phyloP scores from a whole-genome alignment of 2,329 filamentous ascomycete species.

The Cladophialophora chaetospira region DNA sequence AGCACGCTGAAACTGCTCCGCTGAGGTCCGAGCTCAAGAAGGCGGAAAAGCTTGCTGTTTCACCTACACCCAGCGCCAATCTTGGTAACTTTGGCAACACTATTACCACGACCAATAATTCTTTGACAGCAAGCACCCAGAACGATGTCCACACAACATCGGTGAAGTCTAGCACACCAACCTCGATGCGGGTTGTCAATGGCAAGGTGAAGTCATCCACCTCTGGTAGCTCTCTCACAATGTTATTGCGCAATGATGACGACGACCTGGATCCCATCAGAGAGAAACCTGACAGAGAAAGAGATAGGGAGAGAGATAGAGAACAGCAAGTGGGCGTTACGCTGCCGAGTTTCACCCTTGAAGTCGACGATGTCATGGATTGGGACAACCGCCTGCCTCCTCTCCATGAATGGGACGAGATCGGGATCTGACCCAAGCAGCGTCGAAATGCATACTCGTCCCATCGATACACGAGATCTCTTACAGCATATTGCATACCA shows the following conservation, averaged over 20 bases:
- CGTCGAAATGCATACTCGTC: no score
- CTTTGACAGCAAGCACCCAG: neutral
- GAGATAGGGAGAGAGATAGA: constrained; percentile 17
- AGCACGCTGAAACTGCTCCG: constrained; percentile 45
- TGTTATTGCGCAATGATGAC: constrained; percentile 14
- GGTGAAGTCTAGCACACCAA: constrained; percentile 1
- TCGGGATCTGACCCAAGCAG: constrained; percentile 15
- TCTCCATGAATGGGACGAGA: constrained; percentile 31
- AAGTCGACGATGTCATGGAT: constrained; percentile 28
- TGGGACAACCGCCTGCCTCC: constrained; percentile 33
- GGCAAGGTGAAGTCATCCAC: constrained; percentile 6
- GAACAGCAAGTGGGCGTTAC: constrained; percentile 26
- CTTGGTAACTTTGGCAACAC: neutral
- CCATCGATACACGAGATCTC: neutral
- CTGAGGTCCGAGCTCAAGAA: constrained; percentile 30
- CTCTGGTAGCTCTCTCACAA: constrained; percentile 11
- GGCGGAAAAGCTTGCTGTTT: constrained; percentile 22
- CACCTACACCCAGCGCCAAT: neutral
- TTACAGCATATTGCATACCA: no score
- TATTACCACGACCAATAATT: neutral
- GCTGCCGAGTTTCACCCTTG: constrained; percentile 31
- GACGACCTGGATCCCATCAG: constrained; percentile 3
- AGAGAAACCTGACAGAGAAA: constrained; percentile 18
- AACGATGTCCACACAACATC: neutral
- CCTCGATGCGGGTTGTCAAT: neutral